Conservation (phyloP, 352 stramenopile species). For the Saprolegnia parasitica region DNA sequence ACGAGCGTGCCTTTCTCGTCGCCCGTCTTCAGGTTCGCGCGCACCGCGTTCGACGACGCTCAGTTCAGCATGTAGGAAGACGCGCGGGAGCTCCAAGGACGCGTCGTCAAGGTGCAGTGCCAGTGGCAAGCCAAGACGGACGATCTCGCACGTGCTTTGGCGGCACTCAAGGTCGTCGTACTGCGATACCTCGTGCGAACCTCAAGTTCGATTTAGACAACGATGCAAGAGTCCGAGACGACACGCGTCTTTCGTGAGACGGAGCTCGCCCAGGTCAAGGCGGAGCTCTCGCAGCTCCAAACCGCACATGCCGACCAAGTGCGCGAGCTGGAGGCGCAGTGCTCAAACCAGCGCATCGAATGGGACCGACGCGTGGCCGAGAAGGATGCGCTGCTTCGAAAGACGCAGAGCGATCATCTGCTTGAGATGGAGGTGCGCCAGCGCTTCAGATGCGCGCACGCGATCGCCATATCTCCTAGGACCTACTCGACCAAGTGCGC, state of each 20-base stretch:
- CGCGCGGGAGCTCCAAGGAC: slow-evolving; percentile 14
- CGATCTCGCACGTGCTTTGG: background rate
- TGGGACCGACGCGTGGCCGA: background rate
- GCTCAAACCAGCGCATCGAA: background rate
- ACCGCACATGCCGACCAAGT: background rate
- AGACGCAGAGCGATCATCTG: background rate
- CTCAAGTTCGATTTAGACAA: background rate
- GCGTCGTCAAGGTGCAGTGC: slow-evolving; percentile 9
- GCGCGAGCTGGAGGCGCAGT: background rate
- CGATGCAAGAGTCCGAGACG: slow-evolving; percentile 1
- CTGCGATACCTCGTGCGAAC: background rate
- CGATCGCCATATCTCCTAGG: background rate
- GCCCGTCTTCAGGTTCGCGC: slow-evolving; percentile 4
- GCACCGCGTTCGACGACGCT: too few species aligned
- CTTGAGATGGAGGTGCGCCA: background rate
- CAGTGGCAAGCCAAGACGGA: slow-evolving; percentile 20
- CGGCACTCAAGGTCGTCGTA: slow-evolving; percentile 14
- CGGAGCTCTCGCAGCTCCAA: background rate
- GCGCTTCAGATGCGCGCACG: too few species aligned
- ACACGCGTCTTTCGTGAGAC: background rate
- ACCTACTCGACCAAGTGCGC: slow-evolving; percentile 2
- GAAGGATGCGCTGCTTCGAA: background rate
- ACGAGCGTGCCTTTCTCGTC: background rate
- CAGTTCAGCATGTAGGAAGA: slow-evolving; percentile 10
- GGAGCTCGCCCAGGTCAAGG: background rate